Evolutionary conservation across 2,329 filamentous ascomycete species (phyloP), one percentile per base, ranked within the genome.

Genomic region (Ophiobolus disseminans): DNA sequence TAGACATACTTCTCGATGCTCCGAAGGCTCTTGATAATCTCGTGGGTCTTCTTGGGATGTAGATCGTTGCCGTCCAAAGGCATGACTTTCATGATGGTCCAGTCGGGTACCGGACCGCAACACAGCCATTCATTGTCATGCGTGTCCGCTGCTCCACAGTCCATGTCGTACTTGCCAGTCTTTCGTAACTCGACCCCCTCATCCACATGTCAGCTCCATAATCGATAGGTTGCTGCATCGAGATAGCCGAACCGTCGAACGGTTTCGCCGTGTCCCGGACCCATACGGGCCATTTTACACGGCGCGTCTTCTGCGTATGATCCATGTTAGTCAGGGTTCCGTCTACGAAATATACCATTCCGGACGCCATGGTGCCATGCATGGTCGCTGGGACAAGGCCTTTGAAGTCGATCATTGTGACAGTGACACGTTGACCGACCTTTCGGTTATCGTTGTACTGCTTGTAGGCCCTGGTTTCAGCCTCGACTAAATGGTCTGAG

Each of bases 71-170:
- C 57, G 40, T 62, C 63, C 2, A 23, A 66, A 0, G 61, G 63
- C 36, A 53, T 50, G 3, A 63, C 42, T 0, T 36, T 28, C 0
- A 3, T 43, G 14, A 64, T 36, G 1, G 17, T 17, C 2, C 37
- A 40, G 9, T 48, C 31, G 3, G 28, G 46, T 26, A 66, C 57
- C 3, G 5, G 2, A 1, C 59, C 55, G 3, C 36, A 36, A 0
- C 47, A 47, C 0, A 64, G 39, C 56, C 57, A 66, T 19, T 66
- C 60, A 6, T 55, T 55, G 9, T 41, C 9, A n/a, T 62, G 60
- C 0, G 52, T 48, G 5, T 49, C 37, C 0, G 25, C 28, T 5
- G 32, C 21, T 0, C 28, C 32, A 1, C 48, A 22, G n/a, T 45
- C 36, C 2, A 63, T 30, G 6, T 25, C 13, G 14, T 10, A 3